Conservation (phyloP, 257 asterid species). For the Striga asiatica region DNA sequence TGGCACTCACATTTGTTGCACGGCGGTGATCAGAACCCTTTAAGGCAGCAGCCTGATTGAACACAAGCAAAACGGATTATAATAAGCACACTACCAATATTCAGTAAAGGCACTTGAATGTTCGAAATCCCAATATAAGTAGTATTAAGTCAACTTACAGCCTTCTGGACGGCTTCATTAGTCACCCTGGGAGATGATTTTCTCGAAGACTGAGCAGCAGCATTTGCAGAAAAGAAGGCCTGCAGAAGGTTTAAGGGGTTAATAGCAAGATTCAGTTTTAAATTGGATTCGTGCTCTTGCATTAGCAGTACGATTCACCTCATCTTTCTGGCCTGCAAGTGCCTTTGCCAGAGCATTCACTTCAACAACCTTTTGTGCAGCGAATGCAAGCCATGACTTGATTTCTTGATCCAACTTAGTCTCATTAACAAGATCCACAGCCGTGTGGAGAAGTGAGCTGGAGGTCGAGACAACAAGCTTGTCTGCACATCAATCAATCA, state of each 20-base stretch:
- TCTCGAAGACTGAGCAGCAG: conserved; percentile 69
- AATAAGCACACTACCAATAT: background rate
- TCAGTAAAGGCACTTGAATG: background rate
- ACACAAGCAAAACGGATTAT: background rate
- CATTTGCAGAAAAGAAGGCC: conserved; percentile 63
- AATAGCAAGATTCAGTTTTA: background rate
- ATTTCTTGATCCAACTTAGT: conserved; percentile 56
- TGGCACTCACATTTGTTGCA: conserved; percentile 51
- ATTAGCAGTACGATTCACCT: conserved; percentile 30
- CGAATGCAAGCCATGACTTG: conserved; percentile 81
- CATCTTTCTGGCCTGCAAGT: conserved; percentile 53
- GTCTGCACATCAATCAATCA: no score
- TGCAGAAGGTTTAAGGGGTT: conserved; percentile 9
- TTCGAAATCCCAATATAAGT: no score
- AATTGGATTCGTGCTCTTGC: background rate
- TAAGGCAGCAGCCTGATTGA: conserved; percentile 54
- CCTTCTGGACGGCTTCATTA: conserved; percentile 67
- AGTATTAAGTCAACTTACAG: conserved; percentile 38
- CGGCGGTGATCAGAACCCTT: conserved; percentile 68
- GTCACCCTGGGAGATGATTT: conserved; percentile 66
- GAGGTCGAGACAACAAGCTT: conserved; percentile 82
- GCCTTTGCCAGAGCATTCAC: conserved; percentile 73
- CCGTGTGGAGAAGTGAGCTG: conserved; percentile 74
- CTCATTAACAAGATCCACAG: conserved; percentile 70
- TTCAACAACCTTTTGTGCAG: conserved; percentile 76